Evolutionary conservation across 2,329 filamentous ascomycete genomes (phyloP).

Genomic region (Cryphonectria carpinicola): DNA sequence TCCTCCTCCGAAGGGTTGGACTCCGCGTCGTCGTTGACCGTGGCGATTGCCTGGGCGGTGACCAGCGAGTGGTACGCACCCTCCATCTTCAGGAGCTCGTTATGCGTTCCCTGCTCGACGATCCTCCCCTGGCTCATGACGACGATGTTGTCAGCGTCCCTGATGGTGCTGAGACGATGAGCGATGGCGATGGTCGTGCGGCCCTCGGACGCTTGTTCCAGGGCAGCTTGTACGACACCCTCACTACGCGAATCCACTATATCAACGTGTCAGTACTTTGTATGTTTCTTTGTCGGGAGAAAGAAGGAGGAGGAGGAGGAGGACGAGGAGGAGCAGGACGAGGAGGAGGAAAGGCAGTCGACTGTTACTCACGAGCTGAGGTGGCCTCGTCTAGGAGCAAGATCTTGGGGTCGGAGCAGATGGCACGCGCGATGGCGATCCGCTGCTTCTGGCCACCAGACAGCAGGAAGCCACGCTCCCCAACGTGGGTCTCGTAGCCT

Average conservation of each 20-base stretch:
- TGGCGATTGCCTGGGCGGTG: conserved; percentile 81
- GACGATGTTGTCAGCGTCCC: conserved; percentile 92
- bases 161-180: conserved; percentile 93
- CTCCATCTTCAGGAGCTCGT: conserved; percentile 70
- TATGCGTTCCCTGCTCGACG: conserved; percentile 88
- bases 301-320: too few relatives aligned
- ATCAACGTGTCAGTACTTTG: conserved; percentile 37
- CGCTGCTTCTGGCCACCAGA: conserved; percentile 97
- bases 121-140: conserved; percentile 88
- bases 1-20: conserved; percentile 52
- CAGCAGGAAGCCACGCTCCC: conserved; percentile 88
- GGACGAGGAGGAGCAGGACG: too few relatives aligned
- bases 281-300: background rate
- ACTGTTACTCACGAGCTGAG: conserved; percentile 23
- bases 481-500: conserved; percentile 92
- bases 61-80: conserved; percentile 85
- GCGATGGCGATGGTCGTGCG: conserved; percentile 96
- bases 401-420: conserved; percentile 90
- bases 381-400: conserved; percentile 94
- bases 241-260: conserved; percentile 94
- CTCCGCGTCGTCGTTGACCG: conserved; percentile 59
- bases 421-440: conserved; percentile 88
- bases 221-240: conserved; percentile 88
- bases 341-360: too few relatives aligned
- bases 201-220: conserved; percentile 83